Conservation (phyloP, 208 protist species). For the Crithidia acanthocephali region DNA sequence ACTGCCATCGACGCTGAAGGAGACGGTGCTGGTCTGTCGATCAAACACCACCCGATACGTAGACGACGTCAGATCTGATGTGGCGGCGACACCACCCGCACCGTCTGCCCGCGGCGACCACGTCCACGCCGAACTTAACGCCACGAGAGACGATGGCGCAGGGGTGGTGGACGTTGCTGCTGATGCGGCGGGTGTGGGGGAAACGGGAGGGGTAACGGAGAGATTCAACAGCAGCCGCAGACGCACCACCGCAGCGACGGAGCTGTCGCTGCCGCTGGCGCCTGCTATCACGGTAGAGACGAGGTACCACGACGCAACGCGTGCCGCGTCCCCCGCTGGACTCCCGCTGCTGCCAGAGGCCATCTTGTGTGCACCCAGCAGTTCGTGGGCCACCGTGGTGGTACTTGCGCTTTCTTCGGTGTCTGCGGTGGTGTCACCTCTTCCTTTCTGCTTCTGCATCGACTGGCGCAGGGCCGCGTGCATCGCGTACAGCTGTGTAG, state of each 20-base stretch:
- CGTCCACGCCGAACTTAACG: slow-evolving; percentile 19
- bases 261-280: not conserved
- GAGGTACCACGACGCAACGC: slow-evolving; percentile 22
- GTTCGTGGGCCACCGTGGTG: slow-evolving; percentile 22
- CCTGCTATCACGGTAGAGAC: slow-evolving; percentile 13
- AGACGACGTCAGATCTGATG: not conserved
- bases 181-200: not conserved
- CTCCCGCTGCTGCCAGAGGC: not conserved
- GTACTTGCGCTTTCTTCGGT: not conserved
- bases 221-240: slow-evolving; percentile 29
- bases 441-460: not conserved
- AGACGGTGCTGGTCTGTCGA: slow-evolving; percentile 26
- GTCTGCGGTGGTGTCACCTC: not conserved
- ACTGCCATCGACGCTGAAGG: slow-evolving; percentile 14
- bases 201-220: not conserved
- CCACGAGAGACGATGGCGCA: slow-evolving; percentile 21
- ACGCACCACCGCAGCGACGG: not conserved
- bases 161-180: not conserved
- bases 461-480: slow-evolving; percentile 18
- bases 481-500: slow-evolving; percentile 29
- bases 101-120: slow-evolving; percentile 16
- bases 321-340: not conserved
- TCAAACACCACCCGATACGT: slow-evolving; percentile 25
- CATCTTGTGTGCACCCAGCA: slow-evolving; percentile 10
- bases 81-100: not conserved